A percentile compares a stretch with the other conserved stretches of the same genome.
Evolutionary conservation across 371 early-diverging fungal genomes (phyloP).

Genomic region (Mucor saturninus): DNA sequence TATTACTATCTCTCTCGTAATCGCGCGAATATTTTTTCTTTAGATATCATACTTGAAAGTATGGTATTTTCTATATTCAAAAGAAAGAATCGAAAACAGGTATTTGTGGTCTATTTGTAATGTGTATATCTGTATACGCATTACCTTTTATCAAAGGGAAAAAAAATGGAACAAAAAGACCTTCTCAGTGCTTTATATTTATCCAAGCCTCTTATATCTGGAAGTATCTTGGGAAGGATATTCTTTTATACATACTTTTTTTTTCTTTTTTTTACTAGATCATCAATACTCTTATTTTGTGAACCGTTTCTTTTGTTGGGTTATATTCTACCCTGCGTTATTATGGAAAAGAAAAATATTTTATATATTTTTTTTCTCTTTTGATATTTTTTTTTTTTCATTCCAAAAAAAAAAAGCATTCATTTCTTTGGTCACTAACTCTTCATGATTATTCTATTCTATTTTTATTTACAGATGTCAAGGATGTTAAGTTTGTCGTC

Average conservation of each 20-base stretch:
- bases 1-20: constrained; percentile 12
- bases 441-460: constrained; percentile 19
- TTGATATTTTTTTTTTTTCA: constrained; percentile 6
- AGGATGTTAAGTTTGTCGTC: constrained; percentile 94
- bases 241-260: constrained; percentile 5
- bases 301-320: not conserved
- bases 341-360: constrained; percentile 10
- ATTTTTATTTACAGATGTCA: constrained; percentile 67
- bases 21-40: constrained; percentile 11
- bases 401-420: constrained; percentile 1
- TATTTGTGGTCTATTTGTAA: constrained; percentile 5
- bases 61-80: not conserved
- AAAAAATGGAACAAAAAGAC: not conserved
- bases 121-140: not conserved
- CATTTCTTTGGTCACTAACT: constrained; percentile 8
- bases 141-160: constrained; percentile 2
- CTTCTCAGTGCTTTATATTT: constrained; percentile 1
- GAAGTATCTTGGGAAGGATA: not conserved
- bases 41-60: constrained; percentile 3
- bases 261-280: constrained; percentile 2
- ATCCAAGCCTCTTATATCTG: not conserved
- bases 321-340: constrained; percentile 11
- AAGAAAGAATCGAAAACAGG: constrained; percentile 4
- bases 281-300: constrained; percentile 11
- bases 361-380: constrained; percentile 13